phyloP scores from a whole-genome alignment of 192 early-diverging fungal genomes.

The Coemansia sp. region DNA sequence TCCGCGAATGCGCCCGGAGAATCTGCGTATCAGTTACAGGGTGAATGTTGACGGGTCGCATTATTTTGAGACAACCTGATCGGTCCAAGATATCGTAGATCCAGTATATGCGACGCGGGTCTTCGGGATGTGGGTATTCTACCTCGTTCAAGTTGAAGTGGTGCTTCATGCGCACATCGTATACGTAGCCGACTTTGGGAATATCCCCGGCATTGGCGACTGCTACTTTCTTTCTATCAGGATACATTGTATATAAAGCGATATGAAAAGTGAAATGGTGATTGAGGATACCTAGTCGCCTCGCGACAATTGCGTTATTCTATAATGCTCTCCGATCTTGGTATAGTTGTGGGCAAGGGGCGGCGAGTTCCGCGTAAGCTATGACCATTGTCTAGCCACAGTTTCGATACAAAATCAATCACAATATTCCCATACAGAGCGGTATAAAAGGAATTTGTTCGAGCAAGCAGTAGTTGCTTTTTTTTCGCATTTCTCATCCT shows the following conservation, averaged over 20 bases:
- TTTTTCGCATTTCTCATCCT: not conserved
- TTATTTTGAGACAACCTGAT: conserved; percentile 52
- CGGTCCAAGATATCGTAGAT: conserved; percentile 59
- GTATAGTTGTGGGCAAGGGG: not conserved
- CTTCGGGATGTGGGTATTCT: conserved; percentile 64
- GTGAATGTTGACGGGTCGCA: conserved; percentile 18
- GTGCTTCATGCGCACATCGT: conserved; percentile 64
- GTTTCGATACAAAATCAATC: not conserved
- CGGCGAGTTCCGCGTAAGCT: not conserved
- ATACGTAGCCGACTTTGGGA: conserved; percentile 53
- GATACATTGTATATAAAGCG: not conserved
- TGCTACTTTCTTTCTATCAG: not conserved
- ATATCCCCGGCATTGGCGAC: not conserved
- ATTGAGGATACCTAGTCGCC: not conserved
- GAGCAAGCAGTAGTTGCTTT: not conserved
- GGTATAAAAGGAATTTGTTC: not conserved
- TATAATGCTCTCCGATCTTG: not conserved
- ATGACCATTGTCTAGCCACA: not conserved
- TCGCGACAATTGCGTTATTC: not conserved
- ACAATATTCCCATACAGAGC: not conserved
- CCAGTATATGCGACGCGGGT: conserved; percentile 69
- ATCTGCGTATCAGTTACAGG: conserved; percentile 33
- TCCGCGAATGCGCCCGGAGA: conserved; percentile 55
- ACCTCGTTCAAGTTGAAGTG: conserved; percentile 51
- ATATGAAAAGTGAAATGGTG: not conserved